Evolutionary conservation across 305 asterid species (phyloP).

Genomic region (Fraxinus ornus): DNA sequence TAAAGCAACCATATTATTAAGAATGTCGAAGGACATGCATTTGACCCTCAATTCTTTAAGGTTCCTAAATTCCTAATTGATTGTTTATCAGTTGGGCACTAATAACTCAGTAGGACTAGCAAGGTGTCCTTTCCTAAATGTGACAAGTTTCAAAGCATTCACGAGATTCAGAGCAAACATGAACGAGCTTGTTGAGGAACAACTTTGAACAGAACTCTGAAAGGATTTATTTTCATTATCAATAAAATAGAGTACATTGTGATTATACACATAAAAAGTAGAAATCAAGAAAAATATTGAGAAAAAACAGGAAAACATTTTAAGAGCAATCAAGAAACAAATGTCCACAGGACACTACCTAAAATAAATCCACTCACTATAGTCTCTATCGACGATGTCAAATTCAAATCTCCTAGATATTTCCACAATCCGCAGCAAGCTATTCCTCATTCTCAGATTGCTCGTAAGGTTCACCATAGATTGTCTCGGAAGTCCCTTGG

Average conservation of each 20-base stretch:
- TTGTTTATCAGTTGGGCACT: background rate
- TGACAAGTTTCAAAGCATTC: background rate
- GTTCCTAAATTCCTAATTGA: background rate
- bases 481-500: background rate
- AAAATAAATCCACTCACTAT: background rate
- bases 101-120: background rate
- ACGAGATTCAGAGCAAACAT: background rate
- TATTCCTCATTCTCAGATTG: background rate
- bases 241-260: background rate
- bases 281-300: background rate
- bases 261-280: background rate
- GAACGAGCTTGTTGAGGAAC: background rate
- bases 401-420: background rate
- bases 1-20: background rate
- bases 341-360: background rate
- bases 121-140: background rate
- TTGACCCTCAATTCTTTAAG: background rate
- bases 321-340: background rate
- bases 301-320: background rate
- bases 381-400: background rate
- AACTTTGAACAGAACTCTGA: background rate
- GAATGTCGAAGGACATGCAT: background rate
- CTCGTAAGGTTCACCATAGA: background rate
- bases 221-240: background rate
- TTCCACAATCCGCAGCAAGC: background rate